A percentile compares a stretch with the other conserved stretches of the same genome.
These are phyloP conservation scores for Nowakowskiella sp. DNA, from an alignment of 192 early-diverging fungal genomes.

Conservation along the genomic window DNA sequence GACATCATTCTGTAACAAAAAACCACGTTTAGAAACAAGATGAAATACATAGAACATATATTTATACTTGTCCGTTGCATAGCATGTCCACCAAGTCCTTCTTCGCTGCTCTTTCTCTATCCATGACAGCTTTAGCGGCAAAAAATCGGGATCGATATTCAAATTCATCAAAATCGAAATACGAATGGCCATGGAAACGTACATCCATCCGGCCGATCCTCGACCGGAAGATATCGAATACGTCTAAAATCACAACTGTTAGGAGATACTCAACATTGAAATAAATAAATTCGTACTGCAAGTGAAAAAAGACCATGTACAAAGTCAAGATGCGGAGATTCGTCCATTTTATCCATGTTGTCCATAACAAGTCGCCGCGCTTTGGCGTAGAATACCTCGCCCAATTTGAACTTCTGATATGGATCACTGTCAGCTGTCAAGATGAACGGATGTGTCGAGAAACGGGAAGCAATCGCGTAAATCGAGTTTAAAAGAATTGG, in stretches of 20 bases:
- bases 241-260: background rate
- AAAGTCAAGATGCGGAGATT: constrained; percentile 9
- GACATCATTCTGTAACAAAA: too few species aligned
- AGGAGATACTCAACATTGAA: too few species aligned
- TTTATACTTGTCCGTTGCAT: constrained; percentile 16
- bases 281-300: too few species aligned
- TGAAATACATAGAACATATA: background rate
- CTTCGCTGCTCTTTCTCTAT: constrained; percentile 21
- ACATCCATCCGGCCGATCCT: constrained; percentile 26
- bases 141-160: constrained; percentile 21
- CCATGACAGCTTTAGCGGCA: constrained; percentile 12
- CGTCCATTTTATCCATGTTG: constrained; percentile 15
- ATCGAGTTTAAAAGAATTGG: background rate
- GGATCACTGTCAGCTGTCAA: background rate
- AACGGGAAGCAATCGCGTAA: background rate
- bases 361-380: constrained; percentile 12
- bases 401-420: background rate
- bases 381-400: constrained; percentile 12
- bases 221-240: constrained; percentile 2
- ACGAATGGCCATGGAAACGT: constrained; percentile 26
- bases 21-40: too few species aligned
- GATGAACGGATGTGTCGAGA: background rate
- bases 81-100: constrained; percentile 23
- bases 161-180: constrained; percentile 19
- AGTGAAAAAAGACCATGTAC: constrained; percentile 18